Conservation (phyloP, 495 filamentous ascomycete species). For the Aspergillus campestris region DNA sequence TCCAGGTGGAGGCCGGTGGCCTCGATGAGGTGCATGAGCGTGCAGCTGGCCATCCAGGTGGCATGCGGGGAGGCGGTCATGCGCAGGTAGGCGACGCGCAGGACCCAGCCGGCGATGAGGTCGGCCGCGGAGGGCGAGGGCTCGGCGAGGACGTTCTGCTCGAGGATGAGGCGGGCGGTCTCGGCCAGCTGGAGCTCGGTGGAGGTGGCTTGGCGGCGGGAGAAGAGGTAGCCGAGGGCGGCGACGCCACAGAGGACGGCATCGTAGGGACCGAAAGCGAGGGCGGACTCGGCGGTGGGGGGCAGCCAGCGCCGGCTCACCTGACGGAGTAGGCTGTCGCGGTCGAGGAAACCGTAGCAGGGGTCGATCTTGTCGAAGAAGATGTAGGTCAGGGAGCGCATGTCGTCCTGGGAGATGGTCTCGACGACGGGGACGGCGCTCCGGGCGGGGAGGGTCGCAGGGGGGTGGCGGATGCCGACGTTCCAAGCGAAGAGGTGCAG, state of each 20-base stretch:
- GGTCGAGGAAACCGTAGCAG: constrained; percentile 44
- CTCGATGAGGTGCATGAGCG: constrained; percentile 47
- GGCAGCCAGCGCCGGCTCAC: constrained; percentile 31
- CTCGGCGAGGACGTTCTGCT: constrained; percentile 27
- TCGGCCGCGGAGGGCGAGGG: constrained; percentile 24
- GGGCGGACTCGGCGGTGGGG: constrained; percentile 3
- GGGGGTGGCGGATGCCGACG: constrained; percentile 31
- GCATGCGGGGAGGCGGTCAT: constrained; percentile 44
- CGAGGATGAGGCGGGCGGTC: constrained; percentile 35
- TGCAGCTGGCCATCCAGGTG: constrained; percentile 49
- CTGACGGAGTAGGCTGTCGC: constrained; percentile 19
- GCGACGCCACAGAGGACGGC: constrained; percentile 40
- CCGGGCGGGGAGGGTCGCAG: constrained; percentile 5
- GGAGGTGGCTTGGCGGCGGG: constrained; percentile 19
- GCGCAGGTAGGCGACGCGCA: constrained; percentile 44
- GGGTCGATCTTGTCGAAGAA: constrained; percentile 46
- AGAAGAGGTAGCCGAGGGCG: constrained; percentile 42
- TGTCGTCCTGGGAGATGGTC: constrained; percentile 34
- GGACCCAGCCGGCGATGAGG: constrained; percentile 42
- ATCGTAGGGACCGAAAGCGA: constrained; percentile 28
- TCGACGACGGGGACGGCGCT: constrained; percentile 20
- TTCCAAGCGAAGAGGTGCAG: constrained; percentile 53
- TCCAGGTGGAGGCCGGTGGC: constrained; percentile 45
- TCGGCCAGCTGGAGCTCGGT: constrained; percentile 32
- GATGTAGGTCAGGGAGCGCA: constrained; percentile 27